Conservation (phyloP, 2,329 filamentous ascomycete species). For the Hortaea sp. region DNA sequence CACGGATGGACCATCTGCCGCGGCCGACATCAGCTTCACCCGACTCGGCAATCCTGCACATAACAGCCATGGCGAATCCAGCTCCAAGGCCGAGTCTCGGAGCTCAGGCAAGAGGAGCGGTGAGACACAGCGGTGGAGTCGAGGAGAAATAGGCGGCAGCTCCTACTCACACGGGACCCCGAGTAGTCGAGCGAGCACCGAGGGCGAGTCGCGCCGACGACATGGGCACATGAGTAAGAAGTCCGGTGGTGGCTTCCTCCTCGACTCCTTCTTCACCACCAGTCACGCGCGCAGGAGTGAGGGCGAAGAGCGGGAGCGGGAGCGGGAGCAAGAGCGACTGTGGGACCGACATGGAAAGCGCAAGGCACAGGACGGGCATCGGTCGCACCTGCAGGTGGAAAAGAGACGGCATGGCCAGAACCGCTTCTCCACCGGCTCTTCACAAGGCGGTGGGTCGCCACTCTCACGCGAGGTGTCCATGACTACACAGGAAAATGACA, state of each 20-base stretch:
- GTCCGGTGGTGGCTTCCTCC: constrained; percentile 31
- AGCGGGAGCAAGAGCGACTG: not conserved
- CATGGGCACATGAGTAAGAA: constrained; percentile 9
- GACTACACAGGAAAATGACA: not conserved
- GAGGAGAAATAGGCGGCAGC: not conserved
- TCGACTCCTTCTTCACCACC: constrained; percentile 18
- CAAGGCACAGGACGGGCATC: constrained; percentile 9
- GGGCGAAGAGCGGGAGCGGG: not conserved
- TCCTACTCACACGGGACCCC: not conserved
- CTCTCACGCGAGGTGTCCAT: constrained; percentile 16
- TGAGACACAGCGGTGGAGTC: not conserved
- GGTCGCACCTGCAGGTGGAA: constrained; percentile 6
- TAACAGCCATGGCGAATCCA: constrained; percentile 16
- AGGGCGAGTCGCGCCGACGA: not conserved
- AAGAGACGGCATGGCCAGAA: constrained; percentile 7
- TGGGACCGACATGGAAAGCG: constrained; percentile 10
- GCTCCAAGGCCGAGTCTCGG: constrained; percentile 17
- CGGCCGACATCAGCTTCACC: constrained; percentile 18
- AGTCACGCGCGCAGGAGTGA: constrained; percentile 3
- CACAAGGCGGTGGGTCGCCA: constrained; percentile 16
- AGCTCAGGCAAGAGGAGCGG: constrained; percentile 9
- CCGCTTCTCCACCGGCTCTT: constrained; percentile 17
- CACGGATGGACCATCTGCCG: constrained; percentile 3
- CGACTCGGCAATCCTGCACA: constrained; percentile 4
- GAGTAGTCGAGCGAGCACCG: not conserved